Conservation (phyloP, 352 stramenopile species). For the Phytophthora chlamydospora region DNA sequence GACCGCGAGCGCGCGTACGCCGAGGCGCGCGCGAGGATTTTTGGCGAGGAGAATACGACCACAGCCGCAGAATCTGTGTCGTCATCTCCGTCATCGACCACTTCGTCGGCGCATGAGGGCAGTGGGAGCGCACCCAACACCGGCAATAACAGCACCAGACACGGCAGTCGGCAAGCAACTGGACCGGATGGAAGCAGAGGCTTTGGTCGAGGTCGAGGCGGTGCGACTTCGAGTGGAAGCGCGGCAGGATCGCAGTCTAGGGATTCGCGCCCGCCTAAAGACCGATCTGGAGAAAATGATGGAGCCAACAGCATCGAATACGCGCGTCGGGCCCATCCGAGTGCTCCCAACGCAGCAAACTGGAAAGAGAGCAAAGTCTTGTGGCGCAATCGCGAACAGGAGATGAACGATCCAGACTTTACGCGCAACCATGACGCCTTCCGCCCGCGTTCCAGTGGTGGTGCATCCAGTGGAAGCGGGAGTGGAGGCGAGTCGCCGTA, state of each 20-base stretch:
- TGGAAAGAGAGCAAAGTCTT: constrained; percentile 93
- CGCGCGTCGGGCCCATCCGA: constrained; percentile 23
- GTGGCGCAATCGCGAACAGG: constrained; percentile 94
- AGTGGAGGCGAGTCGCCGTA: constrained; percentile 43
- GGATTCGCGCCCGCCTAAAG: constrained; percentile 24
- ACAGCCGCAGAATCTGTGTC: constrained; percentile 32
- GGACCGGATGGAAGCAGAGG: constrained; percentile 64
- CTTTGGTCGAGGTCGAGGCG: constrained; percentile 36
- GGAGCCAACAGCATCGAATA: constrained; percentile 15
- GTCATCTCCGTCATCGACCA: constrained; percentile 30
- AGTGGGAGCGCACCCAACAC: constrained; percentile 5
- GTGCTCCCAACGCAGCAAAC: constrained; percentile 47
- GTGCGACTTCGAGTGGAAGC: constrained; percentile 4
- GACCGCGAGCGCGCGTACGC: constrained; percentile 95
- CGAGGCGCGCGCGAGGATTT: constrained; percentile 94
- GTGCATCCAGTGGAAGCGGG: constrained; percentile 35
- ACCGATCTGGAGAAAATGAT: constrained; percentile 15
- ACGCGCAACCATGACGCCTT: constrained; percentile 81
- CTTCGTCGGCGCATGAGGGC: constrained; percentile 22
- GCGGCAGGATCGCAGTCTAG: constrained; percentile 1
- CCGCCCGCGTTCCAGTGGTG: constrained; percentile 45
- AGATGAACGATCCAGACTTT: constrained; percentile 94
- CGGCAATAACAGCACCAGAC: constrained; percentile 12
- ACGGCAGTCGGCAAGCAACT: constrained; percentile 50
- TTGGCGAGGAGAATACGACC: constrained; percentile 69